Evolutionary conservation across 2,329 filamentous ascomycete genomes (phyloP), one percentile per base, ranked within the genome.

Genomic region (Hypocrella siamensis): DNA sequence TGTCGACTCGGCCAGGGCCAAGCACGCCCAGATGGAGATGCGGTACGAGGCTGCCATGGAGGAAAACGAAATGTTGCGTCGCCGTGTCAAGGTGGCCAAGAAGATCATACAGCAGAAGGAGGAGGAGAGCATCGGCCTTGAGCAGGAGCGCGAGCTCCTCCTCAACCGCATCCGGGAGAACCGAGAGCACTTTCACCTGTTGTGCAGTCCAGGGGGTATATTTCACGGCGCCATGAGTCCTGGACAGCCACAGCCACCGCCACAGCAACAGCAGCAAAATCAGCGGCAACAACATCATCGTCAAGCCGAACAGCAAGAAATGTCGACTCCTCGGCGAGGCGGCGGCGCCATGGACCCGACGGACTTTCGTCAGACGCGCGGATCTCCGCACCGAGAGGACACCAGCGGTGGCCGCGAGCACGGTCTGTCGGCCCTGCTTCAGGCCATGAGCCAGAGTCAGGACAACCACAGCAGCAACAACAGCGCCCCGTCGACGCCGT

Each of bases 151-250:
- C 34, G 65, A 75, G 25, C 68, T 82, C 50, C 64, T 94, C 31
- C 71, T 86, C 36, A 81, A 76, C 38, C 77, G 88, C 15, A 93
- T 96, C 40, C 74, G 80, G 26, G 83, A 93, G 51, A 93, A 93
- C 48, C 67, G 88, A 39, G 81, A 92, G 48, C 85, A 93, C 47
- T 75, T 93, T 44, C 80, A 82, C 36, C 68, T 70, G 47, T 70
- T 93, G 30, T 77, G 80, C 46, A 79, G 81, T 43, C 80, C 82
- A 2, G 78, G 79, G 11, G 75, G 72, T 31, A 70, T 72, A 21
- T 75, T 75, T 34, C 69, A 79, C 37, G 60, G 69, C 35, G 64
- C 73, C 35, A 56, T 76, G 36, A 75, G 71, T 3, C 74, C 76
- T 40, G 57, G 65, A 57, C 52, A 63, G 40, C 52, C 67, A 45